Evolutionary conservation across 2,329 filamentous ascomycete genomes (phyloP).

Genomic region (Stachybotrys chartarum): DNA sequence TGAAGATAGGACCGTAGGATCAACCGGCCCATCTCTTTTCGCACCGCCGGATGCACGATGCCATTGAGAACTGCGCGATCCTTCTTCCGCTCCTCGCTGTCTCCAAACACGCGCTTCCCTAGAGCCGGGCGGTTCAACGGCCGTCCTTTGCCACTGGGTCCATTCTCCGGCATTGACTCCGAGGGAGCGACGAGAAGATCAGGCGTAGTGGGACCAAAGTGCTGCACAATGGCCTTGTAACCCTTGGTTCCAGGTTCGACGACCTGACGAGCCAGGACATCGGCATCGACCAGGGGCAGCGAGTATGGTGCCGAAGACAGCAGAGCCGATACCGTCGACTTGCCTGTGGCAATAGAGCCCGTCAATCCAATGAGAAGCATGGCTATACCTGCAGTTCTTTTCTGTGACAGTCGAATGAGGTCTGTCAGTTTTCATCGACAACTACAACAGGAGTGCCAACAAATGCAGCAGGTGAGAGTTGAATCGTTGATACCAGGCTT

Average conservation of each 20-base stretch:
- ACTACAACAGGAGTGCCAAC: no score
- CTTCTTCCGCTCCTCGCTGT: constrained; percentile 58
- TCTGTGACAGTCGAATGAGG: no score
- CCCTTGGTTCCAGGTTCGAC: constrained; percentile 86
- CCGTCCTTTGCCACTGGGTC: constrained; percentile 54
- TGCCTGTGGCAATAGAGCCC: constrained; percentile 95
- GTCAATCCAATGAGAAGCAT: constrained; percentile 97
- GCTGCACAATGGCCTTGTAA: constrained; percentile 72
- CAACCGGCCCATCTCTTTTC: constrained; percentile 70
- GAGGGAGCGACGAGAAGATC: constrained; percentile 67
- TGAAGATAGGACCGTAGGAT: constrained; percentile 66
- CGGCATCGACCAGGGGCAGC: constrained; percentile 89
- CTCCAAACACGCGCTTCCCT: constrained; percentile 79
- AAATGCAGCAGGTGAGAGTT: no score
- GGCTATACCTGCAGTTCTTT: not conserved
- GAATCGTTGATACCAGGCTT: no score
- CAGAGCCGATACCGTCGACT: constrained; percentile 86
- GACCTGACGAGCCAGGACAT: constrained; percentile 84
- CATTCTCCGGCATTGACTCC: constrained; percentile 43
- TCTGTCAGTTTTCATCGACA: no score
- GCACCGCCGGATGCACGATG: constrained; percentile 89
- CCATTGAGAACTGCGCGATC: constrained; percentile 75
- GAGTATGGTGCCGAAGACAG: constrained; percentile 75
- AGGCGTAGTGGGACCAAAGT: constrained; percentile 78
- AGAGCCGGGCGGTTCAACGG: constrained; percentile 82